Evolutionary conservation across 345 rosid species (phyloP), one percentile per base, ranked within the genome.

Genomic region (Dipteronia dyeriana): DNA sequence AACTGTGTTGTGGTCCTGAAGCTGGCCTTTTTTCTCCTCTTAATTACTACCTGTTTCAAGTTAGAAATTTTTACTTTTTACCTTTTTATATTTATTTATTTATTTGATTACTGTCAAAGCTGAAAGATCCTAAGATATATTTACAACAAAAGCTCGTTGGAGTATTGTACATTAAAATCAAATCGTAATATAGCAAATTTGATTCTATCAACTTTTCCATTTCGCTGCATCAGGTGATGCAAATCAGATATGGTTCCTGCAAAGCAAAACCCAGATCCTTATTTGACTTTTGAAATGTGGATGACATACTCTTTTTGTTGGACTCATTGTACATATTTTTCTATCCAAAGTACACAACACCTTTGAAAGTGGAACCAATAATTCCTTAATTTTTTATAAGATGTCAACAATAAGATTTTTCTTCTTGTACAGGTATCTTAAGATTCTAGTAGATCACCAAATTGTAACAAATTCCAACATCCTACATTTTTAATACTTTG

Each of bases 321-420:
- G 38, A 60, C 9, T 41, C 25, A 23, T 20, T 39, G 25, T 19
- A 0, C 72, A 59, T 20, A 20, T 1, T 59, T 59, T 49, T 63
- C 38, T 20, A 64, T 63, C 19, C 9, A 59, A 78, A 74, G 75
- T 49, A 31, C 34, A 10, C 65, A 34, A 34, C 59, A 74, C 68
- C 64, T 68, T 49, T 68, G 20, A 68, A 60, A 68, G 70, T 74
- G 75, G 57, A 74, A 63, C 69, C 60, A 26, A 26, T 62, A 45
- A 74, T 74, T 5, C 43, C 12, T 9, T 10, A 45, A 0, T 61
- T 23, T 10, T 45, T 3, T 61, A n/a, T 23, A 25, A 3, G 9
- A 67, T 65, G 76, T 57, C 54, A 56, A 65, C 49, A 53, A 39
- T n/a, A 59, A 41, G 53, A 17, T 19, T 10, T 71, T 13, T 11